Base-by-base conservation (phyloP, 768 basidiomycete genomes). In the Russula earlei region DNA sequence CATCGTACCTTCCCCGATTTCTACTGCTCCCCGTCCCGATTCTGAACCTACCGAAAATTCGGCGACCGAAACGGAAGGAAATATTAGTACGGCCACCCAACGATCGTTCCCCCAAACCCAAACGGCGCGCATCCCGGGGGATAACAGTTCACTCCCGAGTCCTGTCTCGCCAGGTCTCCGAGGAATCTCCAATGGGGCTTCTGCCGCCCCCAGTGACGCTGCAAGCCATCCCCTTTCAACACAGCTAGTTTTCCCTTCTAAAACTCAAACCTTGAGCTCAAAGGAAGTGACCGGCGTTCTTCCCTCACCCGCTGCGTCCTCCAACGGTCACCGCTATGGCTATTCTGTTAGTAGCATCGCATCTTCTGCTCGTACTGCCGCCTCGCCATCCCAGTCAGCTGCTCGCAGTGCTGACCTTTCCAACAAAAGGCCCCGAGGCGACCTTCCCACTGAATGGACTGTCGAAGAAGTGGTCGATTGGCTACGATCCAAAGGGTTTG, bases 391-490 rank as follows among this genome's bases (percentile, higher is more conserved):
- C 37, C 20, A 53, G 10, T 47, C 51, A 2, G 40, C 44, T 12
- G 1, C 22, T 24, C 55, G 38, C 22, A 60, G 25, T 20, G 12
- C 41, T 11, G 50, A 59, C 20, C 48, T 19, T 27, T 4, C 46
- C 36, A 70, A 69, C 64, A 75, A 72, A 50, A 55, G 36, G 43
- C 34, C 46, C 8, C 62, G 61, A 2, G 70, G 70, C 29, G 66
- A 65, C 0, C 74, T 78, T 62, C 79, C 89, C 1, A 76, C 77
- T 0, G 85, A 88, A 53, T 99, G 96, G 96, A 75, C 71, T 0
- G 81, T 97, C 0, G 87, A 89, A 0, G 85, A 97, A 38, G 96
- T 99, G 6, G 75, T 92, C 1, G 85, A 85, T 0, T 99, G 96
- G 96, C 71, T 91, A 25, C 82, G 79, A 66, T 71, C 70, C 33